phyloP scores from a whole-genome alignment of 306 rosid genomes.

The Gleditsia sinensis region DNA sequence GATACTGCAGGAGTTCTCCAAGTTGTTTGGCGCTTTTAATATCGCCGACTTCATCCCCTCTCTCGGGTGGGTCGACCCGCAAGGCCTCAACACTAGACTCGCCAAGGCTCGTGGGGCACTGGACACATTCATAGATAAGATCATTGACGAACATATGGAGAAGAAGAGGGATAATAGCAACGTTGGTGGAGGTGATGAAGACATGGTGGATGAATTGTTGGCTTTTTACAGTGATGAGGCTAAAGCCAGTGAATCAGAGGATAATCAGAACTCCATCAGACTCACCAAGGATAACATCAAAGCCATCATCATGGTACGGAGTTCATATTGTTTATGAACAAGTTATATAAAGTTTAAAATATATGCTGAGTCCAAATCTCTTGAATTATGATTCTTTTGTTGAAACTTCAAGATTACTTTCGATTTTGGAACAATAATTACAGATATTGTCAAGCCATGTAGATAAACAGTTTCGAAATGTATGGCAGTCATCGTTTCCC shows the following conservation, averaged over 20 bases:
- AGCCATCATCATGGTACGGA: conserved; percentile 76
- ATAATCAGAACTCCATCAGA: conserved; percentile 47
- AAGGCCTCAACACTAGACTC: conserved; percentile 52
- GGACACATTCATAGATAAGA: conserved; percentile 62
- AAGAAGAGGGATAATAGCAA: conserved; percentile 20
- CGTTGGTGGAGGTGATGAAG: conserved; percentile 37
- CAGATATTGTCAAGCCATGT: too few species aligned
- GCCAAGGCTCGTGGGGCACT: conserved; percentile 55
- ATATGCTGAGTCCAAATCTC: too few species aligned
- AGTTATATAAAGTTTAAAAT: background rate
- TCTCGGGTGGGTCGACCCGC: conserved; percentile 69
- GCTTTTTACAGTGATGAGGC: conserved; percentile 57
- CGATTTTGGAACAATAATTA: too few species aligned
- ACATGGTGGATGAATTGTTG: conserved; percentile 83
- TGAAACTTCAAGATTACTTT: too few species aligned
- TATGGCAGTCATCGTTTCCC: too few species aligned
- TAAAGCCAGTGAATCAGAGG: conserved; percentile 37
- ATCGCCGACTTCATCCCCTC: conserved; percentile 66
- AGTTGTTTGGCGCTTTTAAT: conserved; percentile 72
- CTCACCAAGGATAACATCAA: conserved; percentile 79
- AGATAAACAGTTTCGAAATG: too few species aligned
- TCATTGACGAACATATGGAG: conserved; percentile 63
- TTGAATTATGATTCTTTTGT: too few species aligned
- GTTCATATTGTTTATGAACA: too few species aligned
- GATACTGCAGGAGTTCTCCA: conserved; percentile 76